Evolutionary conservation across 176 grass and related monocot genomes (phyloP).

Genomic region (Luzula sylvatica): DNA sequence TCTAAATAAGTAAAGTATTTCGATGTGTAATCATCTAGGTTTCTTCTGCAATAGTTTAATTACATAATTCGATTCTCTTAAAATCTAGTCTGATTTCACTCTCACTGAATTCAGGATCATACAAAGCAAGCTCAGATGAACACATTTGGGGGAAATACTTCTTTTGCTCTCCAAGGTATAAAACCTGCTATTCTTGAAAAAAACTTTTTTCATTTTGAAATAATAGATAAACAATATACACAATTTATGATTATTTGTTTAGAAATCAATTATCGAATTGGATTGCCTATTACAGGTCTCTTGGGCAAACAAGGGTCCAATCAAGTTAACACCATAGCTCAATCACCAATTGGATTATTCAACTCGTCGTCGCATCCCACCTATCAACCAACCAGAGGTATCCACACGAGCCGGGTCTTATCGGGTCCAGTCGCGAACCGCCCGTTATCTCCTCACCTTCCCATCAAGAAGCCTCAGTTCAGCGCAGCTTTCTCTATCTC

Average conservation of each 20-base stretch:
- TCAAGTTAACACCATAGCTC: background rate
- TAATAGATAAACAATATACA: no score
- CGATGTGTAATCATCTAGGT: no score
- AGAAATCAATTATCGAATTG: no score
- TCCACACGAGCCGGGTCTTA: slow-evolving; percentile 35
- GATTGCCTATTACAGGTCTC: slow-evolving; percentile 2
- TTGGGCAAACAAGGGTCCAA: slow-evolving; percentile 4
- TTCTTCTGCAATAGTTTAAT: no score
- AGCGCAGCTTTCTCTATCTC: slow-evolving; percentile 65
- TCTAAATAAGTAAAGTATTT: no score
- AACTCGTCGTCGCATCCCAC: no score
- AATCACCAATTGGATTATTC: slow-evolving; percentile 1
- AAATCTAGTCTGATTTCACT: no score
- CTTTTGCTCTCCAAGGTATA: slow-evolving; percentile 11
- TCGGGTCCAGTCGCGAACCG: slow-evolving; percentile 42
- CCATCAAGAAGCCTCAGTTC: slow-evolving; percentile 74
- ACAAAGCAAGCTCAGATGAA: background rate
- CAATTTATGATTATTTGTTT: no score
- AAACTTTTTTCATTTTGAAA: no score
- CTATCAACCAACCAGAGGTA: slow-evolving; percentile 6
- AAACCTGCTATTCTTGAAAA: no score
- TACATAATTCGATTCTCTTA: no score
- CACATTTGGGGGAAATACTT: background rate
- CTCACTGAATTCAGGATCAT: slow-evolving; percentile 12
- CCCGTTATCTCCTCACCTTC: slow-evolving; percentile 68